These are phyloP conservation scores for Ilyonectria mors-panacis DNA, from an alignment of 2,329 filamentous ascomycete genomes.

Conservation along the genomic window DNA sequence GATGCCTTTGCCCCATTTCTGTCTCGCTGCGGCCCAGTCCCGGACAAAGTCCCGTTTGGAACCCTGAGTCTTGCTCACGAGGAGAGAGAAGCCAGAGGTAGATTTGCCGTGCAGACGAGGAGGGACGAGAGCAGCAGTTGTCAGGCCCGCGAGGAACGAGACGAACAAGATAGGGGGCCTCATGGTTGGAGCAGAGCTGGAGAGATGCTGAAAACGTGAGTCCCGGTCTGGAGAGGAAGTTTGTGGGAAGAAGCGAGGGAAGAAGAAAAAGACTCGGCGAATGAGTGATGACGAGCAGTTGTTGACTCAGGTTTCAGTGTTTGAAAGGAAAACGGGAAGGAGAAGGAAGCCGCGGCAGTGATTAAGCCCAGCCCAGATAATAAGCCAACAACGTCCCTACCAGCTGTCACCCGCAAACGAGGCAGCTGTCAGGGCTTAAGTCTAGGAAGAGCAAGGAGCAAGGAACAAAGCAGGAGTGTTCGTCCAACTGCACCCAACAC, in stretches of 20 bases:
- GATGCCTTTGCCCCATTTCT: slow-evolving; percentile 53
- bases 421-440: slow-evolving; percentile 20
- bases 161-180: slow-evolving; percentile 34
- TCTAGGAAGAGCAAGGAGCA: not conserved
- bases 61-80: slow-evolving; percentile 40
- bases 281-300: not conserved
- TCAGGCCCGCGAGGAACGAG: slow-evolving; percentile 33
- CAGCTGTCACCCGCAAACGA: slow-evolving; percentile 29
- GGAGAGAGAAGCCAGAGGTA: slow-evolving; percentile 48
- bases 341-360: slow-evolving; percentile 7
- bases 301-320: not conserved
- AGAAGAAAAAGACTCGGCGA: not conserved
- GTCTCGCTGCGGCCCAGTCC: slow-evolving; percentile 52
- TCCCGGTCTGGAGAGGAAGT: not conserved
- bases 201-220: not conserved
- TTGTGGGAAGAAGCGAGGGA: not conserved
- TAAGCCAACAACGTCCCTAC: not conserved
- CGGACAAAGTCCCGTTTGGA: slow-evolving; percentile 51
- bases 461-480: not conserved
- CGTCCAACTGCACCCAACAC: not conserved
- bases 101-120: slow-evolving; percentile 19
- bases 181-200: slow-evolving; percentile 30
- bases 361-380: not conserved
- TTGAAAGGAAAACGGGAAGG: not conserved
- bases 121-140: slow-evolving; percentile 29